These are phyloP conservation scores for Colletotrichum eleusines DNA, from an alignment of 2,329 filamentous ascomycete genomes.

Conservation along the genomic window DNA sequence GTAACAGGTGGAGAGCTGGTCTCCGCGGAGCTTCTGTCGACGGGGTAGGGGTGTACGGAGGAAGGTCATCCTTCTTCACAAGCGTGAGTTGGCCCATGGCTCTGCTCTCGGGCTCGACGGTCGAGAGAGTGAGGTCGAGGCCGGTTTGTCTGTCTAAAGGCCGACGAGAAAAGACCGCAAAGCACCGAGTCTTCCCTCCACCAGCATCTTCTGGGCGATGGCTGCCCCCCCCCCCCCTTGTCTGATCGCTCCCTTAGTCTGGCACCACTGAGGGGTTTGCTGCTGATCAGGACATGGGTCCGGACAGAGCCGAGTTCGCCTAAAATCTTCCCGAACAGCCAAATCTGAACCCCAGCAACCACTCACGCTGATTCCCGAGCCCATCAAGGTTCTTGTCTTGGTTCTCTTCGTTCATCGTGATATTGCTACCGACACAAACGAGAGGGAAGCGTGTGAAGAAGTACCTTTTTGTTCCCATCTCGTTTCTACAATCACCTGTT, in stretches of 20 bases:
- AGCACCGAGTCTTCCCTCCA: not conserved
- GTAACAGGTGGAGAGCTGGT: slow-evolving; percentile 20
- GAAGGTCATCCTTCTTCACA: slow-evolving; percentile 56
- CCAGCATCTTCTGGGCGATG: not conserved
- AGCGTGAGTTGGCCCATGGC: not conserved
- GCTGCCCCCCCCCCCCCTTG: not conserved
- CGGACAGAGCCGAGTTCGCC: not conserved
- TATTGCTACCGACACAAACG: rapidly evolving
- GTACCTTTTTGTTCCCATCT: too few species aligned
- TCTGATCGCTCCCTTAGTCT: not conserved
- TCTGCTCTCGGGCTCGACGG: not conserved
- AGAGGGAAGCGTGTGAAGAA: not conserved
- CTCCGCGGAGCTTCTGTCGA: slow-evolving; percentile 33
- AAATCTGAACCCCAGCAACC: not conserved
- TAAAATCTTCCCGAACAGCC: not conserved
- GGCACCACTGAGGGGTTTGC: not conserved
- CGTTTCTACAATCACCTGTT: not conserved
- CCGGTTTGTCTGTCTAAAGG: not conserved
- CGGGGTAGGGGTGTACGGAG: slow-evolving; percentile 57
- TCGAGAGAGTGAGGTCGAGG: too few species aligned
- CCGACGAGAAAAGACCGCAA: not conserved
- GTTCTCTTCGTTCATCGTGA: not conserved
- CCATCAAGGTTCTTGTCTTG: not conserved
- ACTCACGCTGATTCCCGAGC: not conserved
- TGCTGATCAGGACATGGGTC: slow-evolving; percentile 4